A percentile compares a stretch with the other conserved stretches of the same genome.
These are phyloP conservation scores for Brassica rapa DNA, from an alignment of 345 rosid species.

Conservation along the genomic window DNA sequence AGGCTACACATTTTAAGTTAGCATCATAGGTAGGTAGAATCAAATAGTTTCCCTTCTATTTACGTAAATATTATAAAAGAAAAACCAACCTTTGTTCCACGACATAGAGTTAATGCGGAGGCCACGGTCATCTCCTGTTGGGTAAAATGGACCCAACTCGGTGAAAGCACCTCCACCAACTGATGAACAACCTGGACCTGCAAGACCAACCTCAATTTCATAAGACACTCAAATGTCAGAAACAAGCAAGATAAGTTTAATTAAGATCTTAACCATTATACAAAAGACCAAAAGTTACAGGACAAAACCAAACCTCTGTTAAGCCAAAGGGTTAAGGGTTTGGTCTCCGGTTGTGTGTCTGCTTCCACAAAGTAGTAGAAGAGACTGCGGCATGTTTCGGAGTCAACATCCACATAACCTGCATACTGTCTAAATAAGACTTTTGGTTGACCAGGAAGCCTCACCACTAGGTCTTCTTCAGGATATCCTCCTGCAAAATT, in stretches of 20 bases:
- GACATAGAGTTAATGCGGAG: conserved; percentile 75
- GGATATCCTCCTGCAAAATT: conserved; percentile 47
- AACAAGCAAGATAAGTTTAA: no score
- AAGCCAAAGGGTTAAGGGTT: conserved; percentile 89
- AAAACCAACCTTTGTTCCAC: conserved; percentile 69
- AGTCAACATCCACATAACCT: conserved; percentile 74
- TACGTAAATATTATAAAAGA: neutral
- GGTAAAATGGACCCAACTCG: conserved; percentile 88
- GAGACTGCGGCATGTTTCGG: conserved; percentile 65
- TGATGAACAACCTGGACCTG: conserved; percentile 96
- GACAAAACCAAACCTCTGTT: conserved; percentile 63
- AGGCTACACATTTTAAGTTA: conserved; percentile 45
- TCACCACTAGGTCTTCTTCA: conserved; percentile 66
- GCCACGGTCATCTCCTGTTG: conserved; percentile 76
- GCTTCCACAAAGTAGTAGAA: conserved; percentile 90
- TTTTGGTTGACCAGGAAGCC: conserved; percentile 72
- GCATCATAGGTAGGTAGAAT: conserved; percentile 1
- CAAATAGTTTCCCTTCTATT: neutral
- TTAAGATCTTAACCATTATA: neutral
- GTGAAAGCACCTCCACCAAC: conserved; percentile 93
- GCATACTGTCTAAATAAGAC: conserved; percentile 74
- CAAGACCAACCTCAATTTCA: conserved; percentile 7
- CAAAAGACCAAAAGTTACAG: neutral
- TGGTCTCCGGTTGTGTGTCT: conserved; percentile 47
- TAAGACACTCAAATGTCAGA: neutral